phyloP scores from a whole-genome alignment of 306 rosid genomes.

The Acacia melanoxylon region DNA sequence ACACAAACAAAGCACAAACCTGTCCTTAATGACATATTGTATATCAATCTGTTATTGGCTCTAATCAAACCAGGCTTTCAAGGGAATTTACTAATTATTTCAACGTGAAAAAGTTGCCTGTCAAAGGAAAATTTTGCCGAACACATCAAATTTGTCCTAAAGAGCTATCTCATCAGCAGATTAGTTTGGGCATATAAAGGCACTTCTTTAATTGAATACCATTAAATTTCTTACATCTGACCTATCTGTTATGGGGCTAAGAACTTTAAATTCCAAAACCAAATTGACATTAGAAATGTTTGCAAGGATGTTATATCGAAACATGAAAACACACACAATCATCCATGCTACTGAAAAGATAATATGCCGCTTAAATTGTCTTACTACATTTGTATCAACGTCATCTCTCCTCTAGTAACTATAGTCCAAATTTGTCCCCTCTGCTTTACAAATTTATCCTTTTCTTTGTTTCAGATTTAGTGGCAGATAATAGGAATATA shows the following conservation, averaged over 20 bases:
- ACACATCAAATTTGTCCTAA: conserved; percentile 2
- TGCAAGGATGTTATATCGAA: not conserved
- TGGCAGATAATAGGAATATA: not conserved
- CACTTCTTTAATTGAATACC: not conserved
- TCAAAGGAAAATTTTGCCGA: not conserved
- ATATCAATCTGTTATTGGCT: not conserved
- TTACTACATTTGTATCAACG: not conserved
- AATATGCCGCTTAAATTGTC: not conserved
- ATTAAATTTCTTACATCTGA: not conserved
- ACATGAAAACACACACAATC: not conserved
- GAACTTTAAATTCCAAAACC: not conserved
- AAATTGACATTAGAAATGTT: not conserved
- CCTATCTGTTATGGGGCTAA: not conserved
- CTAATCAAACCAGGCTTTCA: not conserved
- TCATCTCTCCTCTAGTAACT: not conserved
- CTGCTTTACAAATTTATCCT: not conserved
- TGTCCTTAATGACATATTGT: not conserved
- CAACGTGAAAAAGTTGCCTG: not conserved
- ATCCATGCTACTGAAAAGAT: not conserved
- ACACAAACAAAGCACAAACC: not conserved
- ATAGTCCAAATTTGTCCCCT: not conserved
- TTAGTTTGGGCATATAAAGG: not conserved
- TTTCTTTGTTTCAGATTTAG: not conserved
- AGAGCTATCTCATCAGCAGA: not conserved
- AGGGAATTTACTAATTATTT: not conserved